Conservation (phyloP, 495 filamentous ascomycete species). For the Penicillium subrubescens region DNA sequence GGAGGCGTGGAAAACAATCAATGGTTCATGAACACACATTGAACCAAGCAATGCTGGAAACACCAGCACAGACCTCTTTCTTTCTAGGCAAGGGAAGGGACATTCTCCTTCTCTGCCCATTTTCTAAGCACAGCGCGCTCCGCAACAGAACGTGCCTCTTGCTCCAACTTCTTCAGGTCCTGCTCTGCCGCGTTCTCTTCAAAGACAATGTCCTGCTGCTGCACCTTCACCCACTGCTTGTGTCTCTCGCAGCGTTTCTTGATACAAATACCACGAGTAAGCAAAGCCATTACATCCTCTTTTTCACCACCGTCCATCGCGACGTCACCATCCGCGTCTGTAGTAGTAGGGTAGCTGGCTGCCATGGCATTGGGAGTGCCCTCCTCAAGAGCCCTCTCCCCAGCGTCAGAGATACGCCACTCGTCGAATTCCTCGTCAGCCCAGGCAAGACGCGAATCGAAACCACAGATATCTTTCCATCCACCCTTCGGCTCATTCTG, state of each 20-base stretch:
- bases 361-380: slow-evolving; percentile 44
- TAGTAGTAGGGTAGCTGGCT: slow-evolving; percentile 30
- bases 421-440: slow-evolving; percentile 62
- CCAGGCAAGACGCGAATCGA: slow-evolving; percentile 62
- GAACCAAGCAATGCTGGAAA: slow-evolving; percentile 1
- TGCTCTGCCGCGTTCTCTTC: slow-evolving; percentile 45
- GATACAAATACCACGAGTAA: slow-evolving; percentile 51
- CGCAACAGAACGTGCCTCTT: slow-evolving; percentile 48
- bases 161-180: slow-evolving; percentile 45
- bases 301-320: slow-evolving; percentile 34
- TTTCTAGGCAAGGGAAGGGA: slow-evolving; percentile 21
- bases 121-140: slow-evolving; percentile 50
- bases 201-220: slow-evolving; percentile 52
- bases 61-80: not conserved
- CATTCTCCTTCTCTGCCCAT: slow-evolving; percentile 44
- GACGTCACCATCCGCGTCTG: slow-evolving; percentile 42
- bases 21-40: not conserved
- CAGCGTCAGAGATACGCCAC: slow-evolving; percentile 48
- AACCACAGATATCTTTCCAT: slow-evolving; percentile 68
- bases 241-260: slow-evolving; percentile 57
- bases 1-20: not conserved
- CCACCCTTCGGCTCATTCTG: slow-evolving; percentile 52
- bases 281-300: slow-evolving; percentile 31
- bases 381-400: slow-evolving; percentile 43
- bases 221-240: slow-evolving; percentile 53